Evolutionary conservation across 306 rosid genomes (phyloP).

Genomic region (Psophocarpus tetragonolobus): DNA sequence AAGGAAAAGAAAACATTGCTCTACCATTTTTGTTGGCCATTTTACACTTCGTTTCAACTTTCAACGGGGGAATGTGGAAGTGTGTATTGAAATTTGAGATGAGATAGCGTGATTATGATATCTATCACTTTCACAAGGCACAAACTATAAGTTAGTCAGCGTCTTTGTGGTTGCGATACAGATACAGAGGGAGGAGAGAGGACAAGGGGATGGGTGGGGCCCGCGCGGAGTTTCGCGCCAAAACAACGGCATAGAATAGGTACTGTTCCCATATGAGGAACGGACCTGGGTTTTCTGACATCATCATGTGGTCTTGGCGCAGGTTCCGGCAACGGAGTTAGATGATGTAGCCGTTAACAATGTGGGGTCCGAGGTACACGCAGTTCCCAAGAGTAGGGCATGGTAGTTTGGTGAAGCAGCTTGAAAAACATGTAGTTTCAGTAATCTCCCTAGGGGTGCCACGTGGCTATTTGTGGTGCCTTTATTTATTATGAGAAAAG

Average conservation of each 20-base stretch:
- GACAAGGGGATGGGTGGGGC: constrained; percentile 31
- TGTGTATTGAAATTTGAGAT: no score
- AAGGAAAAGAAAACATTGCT: not conserved
- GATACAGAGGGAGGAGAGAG: constrained; percentile 20
- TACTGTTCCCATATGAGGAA: constrained; percentile 28
- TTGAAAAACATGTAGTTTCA: not conserved
- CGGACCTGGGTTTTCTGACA: constrained; percentile 45
- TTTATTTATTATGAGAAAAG: not conserved
- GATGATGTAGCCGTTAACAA: constrained; percentile 61
- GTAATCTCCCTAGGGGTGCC: constrained; percentile 19
- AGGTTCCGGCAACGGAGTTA: constrained; percentile 26
- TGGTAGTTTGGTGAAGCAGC: constrained; percentile 24
- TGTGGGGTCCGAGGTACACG: constrained; percentile 47
- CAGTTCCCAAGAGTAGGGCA: constrained; percentile 28
- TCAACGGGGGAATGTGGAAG: no score
- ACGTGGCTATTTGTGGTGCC: constrained; percentile 41
- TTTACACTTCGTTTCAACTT: not conserved
- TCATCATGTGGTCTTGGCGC: constrained; percentile 44
- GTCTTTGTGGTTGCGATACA: constrained; percentile 1
- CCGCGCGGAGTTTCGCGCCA: constrained; percentile 50
- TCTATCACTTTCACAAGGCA: not conserved
- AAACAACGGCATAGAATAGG: constrained; percentile 26
- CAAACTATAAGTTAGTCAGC: constrained; percentile 43
- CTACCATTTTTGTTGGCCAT: constrained; percentile 7
- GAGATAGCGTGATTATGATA: not conserved